phyloP scores from a whole-genome alignment of 495 filamentous ascomycete genomes.

The Daldinia childiae region DNA sequence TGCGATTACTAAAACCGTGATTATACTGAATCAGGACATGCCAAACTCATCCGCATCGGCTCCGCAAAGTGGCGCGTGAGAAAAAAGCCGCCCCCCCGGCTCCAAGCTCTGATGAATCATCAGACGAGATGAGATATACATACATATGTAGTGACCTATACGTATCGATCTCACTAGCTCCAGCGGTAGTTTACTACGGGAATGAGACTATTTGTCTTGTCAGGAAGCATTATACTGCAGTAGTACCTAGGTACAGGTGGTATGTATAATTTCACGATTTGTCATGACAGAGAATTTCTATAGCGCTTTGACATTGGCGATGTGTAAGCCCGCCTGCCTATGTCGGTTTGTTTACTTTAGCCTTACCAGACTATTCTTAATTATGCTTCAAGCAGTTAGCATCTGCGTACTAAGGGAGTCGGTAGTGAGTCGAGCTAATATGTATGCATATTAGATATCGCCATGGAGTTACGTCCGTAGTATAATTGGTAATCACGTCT shows the following conservation, averaged over 20 bases:
- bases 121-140: not conserved
- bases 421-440: not conserved
- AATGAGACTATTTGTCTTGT: not conserved
- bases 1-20: not conserved
- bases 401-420: not conserved
- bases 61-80: constrained; percentile 14
- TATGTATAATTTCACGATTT: constrained; percentile 13
- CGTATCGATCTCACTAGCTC: not conserved
- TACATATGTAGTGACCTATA: no score
- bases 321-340: not conserved
- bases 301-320: not conserved
- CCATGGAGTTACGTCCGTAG: not conserved
- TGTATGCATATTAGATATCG: not conserved
- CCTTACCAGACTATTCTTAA: not conserved
- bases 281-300: constrained; percentile 4
- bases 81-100: constrained; percentile 1
- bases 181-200: not conserved
- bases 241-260: no score
- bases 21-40: constrained; percentile 1
- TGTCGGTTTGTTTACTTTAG: not conserved
- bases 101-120: constrained; percentile 9
- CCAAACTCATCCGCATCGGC: constrained; percentile 10
- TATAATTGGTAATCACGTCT: not conserved
- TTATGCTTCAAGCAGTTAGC: not conserved
- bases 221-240: not conserved